phyloP scores from a whole-genome alignment of 176 grass and related monocot species.

The Echinochloa phyllopogon region DNA sequence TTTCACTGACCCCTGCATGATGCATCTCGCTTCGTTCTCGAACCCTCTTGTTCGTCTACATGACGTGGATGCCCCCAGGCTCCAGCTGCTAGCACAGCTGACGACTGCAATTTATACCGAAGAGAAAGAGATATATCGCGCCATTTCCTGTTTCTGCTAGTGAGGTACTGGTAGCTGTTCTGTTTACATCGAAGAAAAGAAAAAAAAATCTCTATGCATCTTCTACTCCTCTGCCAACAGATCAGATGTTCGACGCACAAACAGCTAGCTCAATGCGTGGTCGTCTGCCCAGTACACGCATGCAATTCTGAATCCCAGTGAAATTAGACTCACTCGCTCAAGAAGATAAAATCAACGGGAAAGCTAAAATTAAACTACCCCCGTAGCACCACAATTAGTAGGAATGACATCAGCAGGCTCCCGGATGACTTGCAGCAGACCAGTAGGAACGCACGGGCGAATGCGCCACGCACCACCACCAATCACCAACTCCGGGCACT shows the following conservation, averaged over 20 bases:
- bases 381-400: background rate
- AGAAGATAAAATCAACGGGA: too few species aligned
- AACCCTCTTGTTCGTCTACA: background rate
- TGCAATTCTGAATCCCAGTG: background rate
- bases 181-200: background rate
- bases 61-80: background rate
- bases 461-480: background rate
- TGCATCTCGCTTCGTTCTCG: background rate
- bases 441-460: background rate
- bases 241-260: background rate
- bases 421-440: background rate
- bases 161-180: too few species aligned
- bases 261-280: too few species aligned
- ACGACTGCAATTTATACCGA: background rate
- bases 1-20: background rate
- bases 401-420: slow-evolving; percentile 1
- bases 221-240: background rate
- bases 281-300: too few species aligned
- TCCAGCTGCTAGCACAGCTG: background rate
- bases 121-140: background rate
- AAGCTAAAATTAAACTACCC: background rate
- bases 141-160: too few species aligned
- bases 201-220: background rate
- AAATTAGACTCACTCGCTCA: background rate
- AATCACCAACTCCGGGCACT: slow-evolving; percentile 31